Evolutionary conservation across 2,329 filamentous ascomycete genomes (phyloP).

Genomic region (Phialophora chinensis): DNA sequence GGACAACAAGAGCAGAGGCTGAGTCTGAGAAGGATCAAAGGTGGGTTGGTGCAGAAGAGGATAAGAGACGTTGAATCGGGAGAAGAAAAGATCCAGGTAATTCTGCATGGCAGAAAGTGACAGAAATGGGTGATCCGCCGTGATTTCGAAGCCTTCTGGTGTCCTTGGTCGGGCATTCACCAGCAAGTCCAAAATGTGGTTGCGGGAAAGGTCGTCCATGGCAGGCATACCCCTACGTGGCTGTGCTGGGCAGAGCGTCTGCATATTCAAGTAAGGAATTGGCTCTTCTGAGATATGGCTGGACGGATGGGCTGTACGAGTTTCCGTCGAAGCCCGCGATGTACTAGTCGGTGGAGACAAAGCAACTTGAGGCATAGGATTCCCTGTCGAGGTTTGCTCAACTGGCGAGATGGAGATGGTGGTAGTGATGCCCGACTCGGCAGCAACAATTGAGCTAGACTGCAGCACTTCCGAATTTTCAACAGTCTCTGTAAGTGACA

Average conservation of each 20-base stretch:
- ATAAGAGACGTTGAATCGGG: conserved; percentile 65
- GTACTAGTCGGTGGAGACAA: too few species aligned
- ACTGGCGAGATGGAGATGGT: too few species aligned
- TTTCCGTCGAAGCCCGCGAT: too few species aligned
- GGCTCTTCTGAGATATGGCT: too few species aligned
- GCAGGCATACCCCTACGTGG: not conserved
- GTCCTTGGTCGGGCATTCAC: conserved; percentile 56
- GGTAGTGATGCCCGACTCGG: too few species aligned
- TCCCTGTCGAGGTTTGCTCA: too few species aligned
- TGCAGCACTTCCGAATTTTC: too few species aligned
- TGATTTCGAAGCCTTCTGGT: conserved; percentile 55
- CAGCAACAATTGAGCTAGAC: too few species aligned
- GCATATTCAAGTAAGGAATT: too few species aligned
- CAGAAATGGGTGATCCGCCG: conserved; percentile 59
- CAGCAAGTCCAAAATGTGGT: conserved; percentile 57
- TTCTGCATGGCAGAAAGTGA: conserved; percentile 59
- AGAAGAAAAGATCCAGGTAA: conserved; percentile 66
- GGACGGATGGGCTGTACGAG: too few species aligned
- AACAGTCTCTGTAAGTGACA: too few species aligned
- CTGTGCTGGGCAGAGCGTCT: not conserved
- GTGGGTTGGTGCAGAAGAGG: conserved; percentile 65
- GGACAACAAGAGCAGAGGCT: conserved; percentile 61
- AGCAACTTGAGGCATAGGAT: too few species aligned
- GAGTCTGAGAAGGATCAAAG: conserved; percentile 58
- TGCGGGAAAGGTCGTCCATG: conserved; percentile 43